Evolutionary conservation across 805 yeast species (phyloP), one percentile per base, ranked within the genome.

Genomic region (Saccharomycopsis sp.): DNA sequence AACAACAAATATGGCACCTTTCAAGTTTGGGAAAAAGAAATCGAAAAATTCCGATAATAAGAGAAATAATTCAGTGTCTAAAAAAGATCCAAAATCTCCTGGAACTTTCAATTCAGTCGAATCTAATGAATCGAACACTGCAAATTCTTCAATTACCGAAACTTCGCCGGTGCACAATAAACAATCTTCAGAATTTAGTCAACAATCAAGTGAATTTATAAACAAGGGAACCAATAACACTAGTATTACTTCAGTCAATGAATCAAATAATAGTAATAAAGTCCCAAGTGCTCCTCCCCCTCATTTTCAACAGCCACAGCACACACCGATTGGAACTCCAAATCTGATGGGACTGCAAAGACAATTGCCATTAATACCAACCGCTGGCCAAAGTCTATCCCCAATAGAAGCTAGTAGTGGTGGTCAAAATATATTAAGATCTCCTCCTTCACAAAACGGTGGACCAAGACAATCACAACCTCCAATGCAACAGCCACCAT

Each of bases 1-100:
- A n/a, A n/a, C n/a, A n/a, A 11, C 24, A 34, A 32, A 22, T 3
- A 75, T 75, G 80, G 75, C 80, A 16, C 74, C 80, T 19, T 76
- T 77, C 59, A 75, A 73, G 56, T 75, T 77, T 56, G 75, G 77
- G 14, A 71, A 67, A 55, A 63, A 60, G 45, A 68, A 40, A 44
- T 32, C 51, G 32, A 41, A 48, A 31, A n/a, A n/a, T n/a, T n/a
- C n/a, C n/a, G 39, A 41, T 27, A 31, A 33, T 13, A 40, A 42
- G 29, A 16, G 44, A 14, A 19, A 40, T 13, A 40, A 23, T 28
- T 50, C 51, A 7, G 47, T 45, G 8, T 29, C 37, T 41, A 44
- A 32, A 29, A 33, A 33, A 20, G 45, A 33, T 36, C 44, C 44
- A 8, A 45, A 45, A 23, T 34, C 50, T 48, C 39, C 54, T 51